Evolutionary conservation across 2,329 filamentous ascomycete species (phyloP).

Genomic region (Colletotrichum sp.): DNA sequence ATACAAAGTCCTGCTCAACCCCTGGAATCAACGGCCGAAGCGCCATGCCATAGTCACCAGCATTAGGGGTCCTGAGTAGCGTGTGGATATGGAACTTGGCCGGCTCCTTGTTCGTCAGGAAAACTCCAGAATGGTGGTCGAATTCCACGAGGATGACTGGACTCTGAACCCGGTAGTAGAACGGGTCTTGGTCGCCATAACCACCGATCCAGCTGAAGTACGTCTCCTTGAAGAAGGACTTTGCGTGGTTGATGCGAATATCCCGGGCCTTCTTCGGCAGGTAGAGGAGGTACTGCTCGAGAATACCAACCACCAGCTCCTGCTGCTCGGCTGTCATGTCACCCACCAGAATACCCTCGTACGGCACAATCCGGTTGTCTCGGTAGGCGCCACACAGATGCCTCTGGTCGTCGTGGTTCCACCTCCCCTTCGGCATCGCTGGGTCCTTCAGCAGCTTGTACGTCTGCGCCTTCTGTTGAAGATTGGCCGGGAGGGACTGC

Average conservation of each 20-base stretch:
- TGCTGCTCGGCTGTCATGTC: constrained; percentile 54
- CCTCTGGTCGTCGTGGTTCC: constrained; percentile 83
- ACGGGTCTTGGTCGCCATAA: constrained; percentile 69
- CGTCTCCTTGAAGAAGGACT: constrained; percentile 67
- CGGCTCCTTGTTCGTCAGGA: constrained; percentile 74
- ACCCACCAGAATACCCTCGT: constrained; percentile 67
- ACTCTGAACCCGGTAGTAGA: constrained; percentile 80
- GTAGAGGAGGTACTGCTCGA: constrained; percentile 71
- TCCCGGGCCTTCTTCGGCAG: constrained; percentile 62
- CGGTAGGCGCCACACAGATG: constrained; percentile 80
- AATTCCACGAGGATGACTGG: constrained; percentile 79
- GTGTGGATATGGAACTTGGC: constrained; percentile 84
- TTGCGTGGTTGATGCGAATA: constrained; percentile 59
- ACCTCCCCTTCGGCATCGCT: constrained; percentile 70
- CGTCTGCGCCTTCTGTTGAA: constrained; percentile 57
- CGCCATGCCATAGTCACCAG: constrained; percentile 74
- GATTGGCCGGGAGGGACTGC: constrained; percentile 59
- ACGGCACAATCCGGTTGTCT: constrained; percentile 79
- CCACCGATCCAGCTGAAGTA: constrained; percentile 83
- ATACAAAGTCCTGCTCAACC: constrained; percentile 44
- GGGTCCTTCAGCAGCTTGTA: constrained; percentile 68
- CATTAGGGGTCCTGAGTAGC: constrained; percentile 73
- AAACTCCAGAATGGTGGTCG: constrained; percentile 81
- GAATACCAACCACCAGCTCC: constrained; percentile 59
- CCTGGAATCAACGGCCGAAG: constrained; percentile 42